Base-by-base conservation (phyloP, 148 eudicot genomes). In the Rhododendron molle region DNA sequence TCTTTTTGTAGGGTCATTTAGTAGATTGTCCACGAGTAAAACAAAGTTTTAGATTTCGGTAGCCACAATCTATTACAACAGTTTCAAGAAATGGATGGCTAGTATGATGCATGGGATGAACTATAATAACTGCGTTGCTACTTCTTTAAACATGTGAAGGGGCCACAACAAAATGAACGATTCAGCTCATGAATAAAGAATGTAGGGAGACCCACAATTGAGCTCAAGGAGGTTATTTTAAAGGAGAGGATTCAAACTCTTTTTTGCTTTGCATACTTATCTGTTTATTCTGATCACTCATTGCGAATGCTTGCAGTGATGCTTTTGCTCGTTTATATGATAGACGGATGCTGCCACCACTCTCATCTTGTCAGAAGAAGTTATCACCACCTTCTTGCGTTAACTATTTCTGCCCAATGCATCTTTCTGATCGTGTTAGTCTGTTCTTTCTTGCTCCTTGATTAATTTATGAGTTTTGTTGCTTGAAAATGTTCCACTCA, bases 261-360 rank as follows among this genome's bases (percentile, higher is more conserved):
- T 28, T 67, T 69, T 13, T 69, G 49, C 18, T 71, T 12, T 43
- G 15, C 3, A 14, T 80, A 5, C 30, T 18, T 26, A 67, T 21
- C 16, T 83, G 40, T 23, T 76, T 50, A 81, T 86, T 58, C 89
- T 91, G 87, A 85, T 85, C 65, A 74, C 14, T 38, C 26, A 12
- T 78, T 49, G 47, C 50, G 8, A 79, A 90, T 90, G 40, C 81
- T 83, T 88, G 92, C 95, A 97, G 99, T 91, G 99, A 97, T 89
- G 93, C 98, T 62, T 97, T 95, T 93, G 98, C 98, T 84, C 98
- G 99, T 80, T 84, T 97, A 85, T 97, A 97, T 87, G 99, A 97
- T 93, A 93, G 99, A 91, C 89, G 99, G 87, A 97, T 97, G 99
- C 90, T 97, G 87, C 99, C 98, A 77, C 95, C 98, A 80, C 89